Evolutionary conservation across 2,329 filamentous ascomycete species (phyloP), one percentile per base, ranked within the genome.

Genomic region (Lasiodiplodia sp.): DNA sequence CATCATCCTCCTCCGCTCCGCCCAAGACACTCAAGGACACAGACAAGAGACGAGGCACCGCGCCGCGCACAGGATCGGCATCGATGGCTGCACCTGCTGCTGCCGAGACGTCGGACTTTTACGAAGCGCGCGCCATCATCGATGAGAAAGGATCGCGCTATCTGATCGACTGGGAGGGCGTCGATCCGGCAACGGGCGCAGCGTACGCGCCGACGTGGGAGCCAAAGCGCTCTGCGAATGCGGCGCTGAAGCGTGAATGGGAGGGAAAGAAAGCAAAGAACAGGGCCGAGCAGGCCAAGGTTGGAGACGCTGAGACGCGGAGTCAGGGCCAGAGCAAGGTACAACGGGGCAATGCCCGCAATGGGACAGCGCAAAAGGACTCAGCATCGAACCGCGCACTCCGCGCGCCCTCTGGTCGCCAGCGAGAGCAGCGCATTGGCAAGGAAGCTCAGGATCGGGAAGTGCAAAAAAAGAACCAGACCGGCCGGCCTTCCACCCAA

Each of bases 121-220:
- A 49, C 40, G 18, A 34, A 2, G 64, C 64, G 18, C 53, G 38
- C 38, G 71, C 65, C 4, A 80, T 82, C 55, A 68, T 82, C 21
- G 70, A 73, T 37, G 78, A 79, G 56, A 72, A 14, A 16, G 73
- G 72, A 21, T 74, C 74, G 11, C 70, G 80, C 18, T 90, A 88
- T 71, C 74, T 81, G 3, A 83, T 90, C 67, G 83, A 88, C 73
- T 90, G 88, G 88, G 83, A 81, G 58, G 83, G 85, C 69, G 2
- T 18, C 23, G 78, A 88, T 72, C 77, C 81, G 23, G 69, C 71
- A 2, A 86, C 85, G 38, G 86, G 85, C n/a, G 74, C 83, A 69
- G 69, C 71, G 1, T 89, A 83, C 73, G 69, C 76, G 4, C 83
- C 83, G 11, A 84, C 79, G 56, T 90, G 88, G 88, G 86, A 83